Evolutionary conservation across 495 filamentous ascomycete genomes (phyloP), one percentile per base, ranked within the genome.

Genomic region (Penicillium subrubescens): DNA sequence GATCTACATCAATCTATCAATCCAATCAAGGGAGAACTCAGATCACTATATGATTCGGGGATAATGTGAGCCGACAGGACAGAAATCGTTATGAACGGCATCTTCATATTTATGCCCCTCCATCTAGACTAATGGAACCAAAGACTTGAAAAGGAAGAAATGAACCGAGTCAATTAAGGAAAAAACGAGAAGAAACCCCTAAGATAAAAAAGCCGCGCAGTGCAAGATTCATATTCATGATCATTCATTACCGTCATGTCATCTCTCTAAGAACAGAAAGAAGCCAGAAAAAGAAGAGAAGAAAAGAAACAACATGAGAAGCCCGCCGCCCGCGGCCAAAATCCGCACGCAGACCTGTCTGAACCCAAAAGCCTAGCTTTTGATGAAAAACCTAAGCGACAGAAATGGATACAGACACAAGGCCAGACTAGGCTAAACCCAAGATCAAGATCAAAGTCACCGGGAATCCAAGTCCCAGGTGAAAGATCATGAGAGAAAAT

Each of bases 211-310:
- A 8, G 29, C 48, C 12, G 25, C 25, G 11, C 5, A 52, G 5
- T 52, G 48, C 48, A 52, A 52, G 5, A n/a, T 31, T 52, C 25
- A 52, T 52, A 56, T 71, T 73, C 71, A 73, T 73, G 62, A 69
- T 63, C 71, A 70, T 69, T 73, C 71, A 73, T 73, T 73, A 73
- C 68, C 71, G 67, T 72, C 65, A 72, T 73, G 67, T 73, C 71
- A 62, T 73, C 71, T 72, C 70, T 73, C 71, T 73, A 73, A 68
- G 66, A 67, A 68, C 67, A 68, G 61, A 67, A 39, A 41, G 48
- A 61, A 53, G 37, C 17, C 33, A n/a, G 44, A 64, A 53, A 21
- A 11, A 52, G 17, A n/a, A 64, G 50, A 64, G 66, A 39, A 37
- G 53, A 55, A 55, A 59, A 7, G 14, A 14, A 27, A 37, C 57